Percentiles rank a stretch among this genome's conserved stretches.
phyloP scores from a whole-genome alignment of 2,329 filamentous ascomycete genomes.

The Massarina eburnea region DNA sequence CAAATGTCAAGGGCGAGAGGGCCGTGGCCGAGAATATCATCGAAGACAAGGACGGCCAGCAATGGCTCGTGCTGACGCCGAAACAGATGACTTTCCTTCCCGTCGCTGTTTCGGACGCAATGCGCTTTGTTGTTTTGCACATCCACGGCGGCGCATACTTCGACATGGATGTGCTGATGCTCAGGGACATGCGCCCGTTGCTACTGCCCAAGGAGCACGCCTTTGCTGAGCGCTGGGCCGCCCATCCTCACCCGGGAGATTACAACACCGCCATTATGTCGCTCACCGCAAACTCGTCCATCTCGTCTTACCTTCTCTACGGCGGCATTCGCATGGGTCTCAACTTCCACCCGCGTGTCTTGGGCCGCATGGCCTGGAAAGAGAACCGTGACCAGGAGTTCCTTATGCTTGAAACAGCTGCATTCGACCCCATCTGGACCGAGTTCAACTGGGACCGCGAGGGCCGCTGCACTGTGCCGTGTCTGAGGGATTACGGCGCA shows the following conservation, averaged over 20 bases:
- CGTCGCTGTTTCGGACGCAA: constrained; percentile 59
- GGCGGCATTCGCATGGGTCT: constrained; percentile 60
- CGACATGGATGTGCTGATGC: constrained; percentile 59
- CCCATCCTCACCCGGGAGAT: constrained; percentile 55
- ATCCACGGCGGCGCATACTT: constrained; percentile 57
- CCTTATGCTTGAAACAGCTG: constrained; percentile 59
- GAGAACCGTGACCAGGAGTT: constrained; percentile 57
- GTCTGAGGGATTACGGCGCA: constrained; percentile 55
- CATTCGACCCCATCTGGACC: constrained; percentile 61
- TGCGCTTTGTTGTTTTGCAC: constrained; percentile 58
- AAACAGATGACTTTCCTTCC: constrained; percentile 62
- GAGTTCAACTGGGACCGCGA: constrained; percentile 58
- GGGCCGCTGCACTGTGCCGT: constrained; percentile 57
- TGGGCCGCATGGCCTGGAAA: constrained; percentile 60
- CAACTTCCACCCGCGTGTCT: constrained; percentile 59
- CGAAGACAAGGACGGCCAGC: constrained; percentile 52
- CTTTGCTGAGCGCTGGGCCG: constrained; percentile 60
- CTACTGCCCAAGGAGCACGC: constrained; percentile 54
- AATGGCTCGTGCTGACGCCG: constrained; percentile 56
- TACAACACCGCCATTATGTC: constrained; percentile 62
- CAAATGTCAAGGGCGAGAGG: constrained; percentile 45
- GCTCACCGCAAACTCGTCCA: constrained; percentile 56
- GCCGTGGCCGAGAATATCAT: constrained; percentile 55
- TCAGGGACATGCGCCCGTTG: constrained; percentile 58
- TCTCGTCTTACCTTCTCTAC: constrained; percentile 57